phyloP scores from a whole-genome alignment of 805 yeast species.

The Lachancea cidri region DNA sequence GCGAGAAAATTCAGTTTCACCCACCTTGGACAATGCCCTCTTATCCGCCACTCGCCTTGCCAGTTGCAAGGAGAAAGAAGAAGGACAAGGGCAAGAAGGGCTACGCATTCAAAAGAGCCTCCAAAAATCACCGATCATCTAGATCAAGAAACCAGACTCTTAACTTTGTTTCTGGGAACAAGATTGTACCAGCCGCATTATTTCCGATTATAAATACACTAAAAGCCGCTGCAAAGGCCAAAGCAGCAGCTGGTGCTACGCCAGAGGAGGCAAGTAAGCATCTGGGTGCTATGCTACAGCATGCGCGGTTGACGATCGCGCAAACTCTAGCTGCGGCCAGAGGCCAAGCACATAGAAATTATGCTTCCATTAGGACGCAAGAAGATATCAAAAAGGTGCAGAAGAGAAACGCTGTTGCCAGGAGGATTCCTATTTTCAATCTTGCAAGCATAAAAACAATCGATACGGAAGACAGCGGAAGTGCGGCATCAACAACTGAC shows the following conservation, averaged over 20 bases:
- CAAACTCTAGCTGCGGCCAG: slow-evolving; percentile 21
- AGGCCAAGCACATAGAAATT: slow-evolving; percentile 9
- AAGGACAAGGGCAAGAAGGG: slow-evolving; percentile 9
- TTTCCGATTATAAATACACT: slow-evolving; percentile 30
- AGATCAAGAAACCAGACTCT: background rate
- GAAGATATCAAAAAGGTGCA: slow-evolving; percentile 8
- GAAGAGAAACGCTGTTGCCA: slow-evolving; percentile 5
- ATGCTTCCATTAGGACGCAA: slow-evolving; percentile 12
- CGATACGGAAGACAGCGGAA: slow-evolving; percentile 6
- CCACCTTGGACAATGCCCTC: slow-evolving; percentile 33
- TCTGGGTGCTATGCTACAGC: slow-evolving; percentile 26
- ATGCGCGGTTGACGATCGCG: slow-evolving; percentile 28
- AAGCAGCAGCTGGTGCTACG: slow-evolving; percentile 31
- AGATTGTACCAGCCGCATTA: slow-evolving; percentile 24
- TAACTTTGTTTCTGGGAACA: slow-evolving; percentile 7
- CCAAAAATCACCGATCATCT: slow-evolving; percentile 1
- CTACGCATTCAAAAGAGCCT: background rate
- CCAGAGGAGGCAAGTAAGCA: slow-evolving; percentile 30
- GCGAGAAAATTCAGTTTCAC: slow-evolving; percentile 29
- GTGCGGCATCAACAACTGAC: background rate
- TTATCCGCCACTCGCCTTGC: slow-evolving; percentile 29
- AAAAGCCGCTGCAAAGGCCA: slow-evolving; percentile 32
- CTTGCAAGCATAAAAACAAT: slow-evolving; percentile 15
- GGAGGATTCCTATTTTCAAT: slow-evolving; percentile 23
- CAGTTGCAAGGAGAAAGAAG: slow-evolving; percentile 26